These are phyloP conservation scores for Hypoxylon sp. DNA, from an alignment of 2,329 filamentous ascomycete genomes.

Conservation along the genomic window DNA sequence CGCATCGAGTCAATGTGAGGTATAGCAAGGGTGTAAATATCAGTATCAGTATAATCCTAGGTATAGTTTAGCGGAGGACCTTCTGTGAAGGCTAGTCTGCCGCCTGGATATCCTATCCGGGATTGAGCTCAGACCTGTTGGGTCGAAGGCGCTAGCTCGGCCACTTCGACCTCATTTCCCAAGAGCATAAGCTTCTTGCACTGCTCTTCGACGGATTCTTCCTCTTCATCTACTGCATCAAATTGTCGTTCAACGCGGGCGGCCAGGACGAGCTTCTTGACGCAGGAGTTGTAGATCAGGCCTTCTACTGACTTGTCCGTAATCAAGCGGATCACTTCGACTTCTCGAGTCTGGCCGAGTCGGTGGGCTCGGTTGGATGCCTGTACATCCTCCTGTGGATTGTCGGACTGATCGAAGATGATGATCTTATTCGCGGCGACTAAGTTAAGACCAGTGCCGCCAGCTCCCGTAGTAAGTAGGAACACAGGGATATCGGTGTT, in stretches of 20 bases:
- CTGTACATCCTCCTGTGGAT: constrained; percentile 98
- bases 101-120: constrained; percentile 4
- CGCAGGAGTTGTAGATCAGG: constrained; percentile 89
- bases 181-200: constrained; percentile 54
- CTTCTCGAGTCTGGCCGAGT: constrained; percentile 89
- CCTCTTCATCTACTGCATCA: constrained; percentile 70
- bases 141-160: constrained; percentile 10
- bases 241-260: constrained; percentile 68
- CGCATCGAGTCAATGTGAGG: background rate
- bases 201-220: constrained; percentile 53
- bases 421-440: constrained; percentile 97
- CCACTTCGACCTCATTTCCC: constrained; percentile 38
- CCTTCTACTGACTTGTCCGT: constrained; percentile 89
- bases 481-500: constrained; percentile 88
- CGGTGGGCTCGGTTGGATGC: constrained; percentile 97
- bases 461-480: constrained; percentile 91
- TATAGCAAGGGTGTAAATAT: background rate
- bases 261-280: constrained; percentile 93
- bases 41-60: constrained; percentile 4
- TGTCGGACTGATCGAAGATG: constrained; percentile 97
- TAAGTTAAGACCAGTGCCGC: constrained; percentile 96
- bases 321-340: constrained; percentile 91
- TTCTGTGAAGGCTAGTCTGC: constrained; percentile 19
- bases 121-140: constrained; percentile 13
- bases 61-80: constrained; percentile 8